Base-by-base conservation (phyloP, 225 moss, liverwort and hornwort genomes). In the Thuidium tamariscinum region DNA sequence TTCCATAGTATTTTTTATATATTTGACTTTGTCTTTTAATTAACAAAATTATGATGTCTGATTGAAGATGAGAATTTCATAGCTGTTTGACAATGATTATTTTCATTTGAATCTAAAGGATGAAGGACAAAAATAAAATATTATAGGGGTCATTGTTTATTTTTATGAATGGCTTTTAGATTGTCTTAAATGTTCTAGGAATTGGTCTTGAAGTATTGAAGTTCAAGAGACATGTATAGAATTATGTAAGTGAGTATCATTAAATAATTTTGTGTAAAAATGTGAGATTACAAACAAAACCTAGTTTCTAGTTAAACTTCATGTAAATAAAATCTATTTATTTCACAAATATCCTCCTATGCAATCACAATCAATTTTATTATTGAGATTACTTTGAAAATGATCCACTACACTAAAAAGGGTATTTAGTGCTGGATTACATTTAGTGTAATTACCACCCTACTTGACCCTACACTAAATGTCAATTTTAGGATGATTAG, bases 221-320 rank as follows among this genome's bases (percentile, higher is more conserved):
- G 10, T 29, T 46, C 7, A 25, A 29, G 11, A 46, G 10, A 1
- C 44, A 5, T 17, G 3, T 6, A 44, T 6, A 68, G 1, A 41
- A 39, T 41, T 68, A 1, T 23, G 2, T 13, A 25, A 23, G 4
- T 23, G 4, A 68, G 1, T 23, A 68, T 13, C 13, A 25, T 2
- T 1, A 39, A 68, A 25, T 0, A 39, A 23, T 7, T 41, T 68
- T 68, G 7, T 25, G 25, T 3, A 41, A 14, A 39, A 7, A 14
- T 14, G 0, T 0, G 41, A 41, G 2, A 41, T 69, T 2, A 39
- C 25, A 25, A 25, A 13, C 0, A 1, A 25, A 69, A 41, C n/a
- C n/a, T n/a, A n/a, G n/a, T 44, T 44, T 0, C 4, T 25, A 25
- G 1, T 25, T 39, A 7, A 13, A 8, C 8, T 25, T 69, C 5